Evolutionary conservation across 768 basidiomycete species (phyloP), one percentile per base, ranked within the genome.

Genomic region (Phylloporus scabripes): DNA sequence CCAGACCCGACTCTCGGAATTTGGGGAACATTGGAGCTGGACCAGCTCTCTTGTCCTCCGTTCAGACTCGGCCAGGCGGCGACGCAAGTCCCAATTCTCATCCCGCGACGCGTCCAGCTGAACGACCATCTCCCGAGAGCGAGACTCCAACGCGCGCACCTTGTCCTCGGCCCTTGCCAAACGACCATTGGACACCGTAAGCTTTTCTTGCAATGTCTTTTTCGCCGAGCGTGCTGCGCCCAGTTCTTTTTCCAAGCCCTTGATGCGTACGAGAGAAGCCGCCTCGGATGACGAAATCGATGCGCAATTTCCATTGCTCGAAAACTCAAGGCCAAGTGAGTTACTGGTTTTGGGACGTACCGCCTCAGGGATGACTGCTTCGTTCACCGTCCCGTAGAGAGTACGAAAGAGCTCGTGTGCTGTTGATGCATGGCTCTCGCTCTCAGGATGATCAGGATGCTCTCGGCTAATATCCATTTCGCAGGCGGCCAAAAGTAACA

Each of bases 401-500:
- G 60, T 49, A 5, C 65, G 62, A 50, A 66, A 68, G n/a, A 66
- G 67, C 7, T 54, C 59, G 28, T 61, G 52, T 28, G 65, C 65
- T 12, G 51, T 43, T 17, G 51, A 52, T 15, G 49, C 58, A 37
- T 67, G 64, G 7, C 15, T 41, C 7, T 32, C 36, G 39, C 55
- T 65, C 47, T 58, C 54, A 14, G 60, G 46, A 50, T 52, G 49
- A 24, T 51, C 51, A 2, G 57, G 51, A 42, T 32, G 53, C 17
- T 62, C 64, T 12, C 67, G 62, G 18, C 65, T 68, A 36, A 66
- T 58, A 44, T 66, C 65, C 48, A 68, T 24, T 38, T 66, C 65
- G 50, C 65, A 66, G 2, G 65, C 65, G n/a, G 67, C 65, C 10
- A 66, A 45, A 42, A 68, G 53, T 42, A 66, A 49, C 57, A 58